Conservation (phyloP, 306 rosid species). For the Dalbergia cochinchinensis region DNA sequence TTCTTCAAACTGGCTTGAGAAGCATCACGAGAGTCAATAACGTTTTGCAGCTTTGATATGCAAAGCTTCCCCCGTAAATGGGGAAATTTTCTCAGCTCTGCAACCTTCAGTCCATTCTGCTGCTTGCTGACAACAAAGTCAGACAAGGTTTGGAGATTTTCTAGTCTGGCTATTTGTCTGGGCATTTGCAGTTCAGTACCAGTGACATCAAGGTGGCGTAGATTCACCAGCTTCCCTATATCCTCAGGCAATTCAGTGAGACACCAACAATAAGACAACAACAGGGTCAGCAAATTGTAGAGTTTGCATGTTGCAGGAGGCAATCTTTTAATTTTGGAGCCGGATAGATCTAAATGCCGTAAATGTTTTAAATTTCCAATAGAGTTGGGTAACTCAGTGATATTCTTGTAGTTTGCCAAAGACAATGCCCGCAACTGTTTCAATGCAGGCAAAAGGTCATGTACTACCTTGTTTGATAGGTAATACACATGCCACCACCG, state of each 20-base stretch:
- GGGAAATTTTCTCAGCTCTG: background rate
- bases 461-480: slow-evolving; percentile 20
- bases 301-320: background rate
- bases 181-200: background rate
- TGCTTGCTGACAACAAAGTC: background rate
- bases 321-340: background rate
- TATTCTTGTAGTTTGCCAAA: background rate
- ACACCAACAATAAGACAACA: background rate
- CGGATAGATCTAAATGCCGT: background rate
- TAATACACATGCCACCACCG: too few relatives aligned
- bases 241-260: background rate
- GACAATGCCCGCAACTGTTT: background rate
- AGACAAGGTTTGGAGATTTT: background rate
- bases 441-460: background rate
- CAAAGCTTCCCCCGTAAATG: background rate
- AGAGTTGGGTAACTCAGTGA: background rate
- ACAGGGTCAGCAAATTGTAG: background rate
- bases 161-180: background rate
- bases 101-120: background rate
- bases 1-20: background rate
- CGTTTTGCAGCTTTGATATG: background rate
- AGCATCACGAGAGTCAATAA: background rate
- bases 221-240: background rate
- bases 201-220: background rate
- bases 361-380: background rate